Evolutionary conservation across 768 basidiomycete genomes (phyloP).

Genomic region (Suillus variegatus): DNA sequence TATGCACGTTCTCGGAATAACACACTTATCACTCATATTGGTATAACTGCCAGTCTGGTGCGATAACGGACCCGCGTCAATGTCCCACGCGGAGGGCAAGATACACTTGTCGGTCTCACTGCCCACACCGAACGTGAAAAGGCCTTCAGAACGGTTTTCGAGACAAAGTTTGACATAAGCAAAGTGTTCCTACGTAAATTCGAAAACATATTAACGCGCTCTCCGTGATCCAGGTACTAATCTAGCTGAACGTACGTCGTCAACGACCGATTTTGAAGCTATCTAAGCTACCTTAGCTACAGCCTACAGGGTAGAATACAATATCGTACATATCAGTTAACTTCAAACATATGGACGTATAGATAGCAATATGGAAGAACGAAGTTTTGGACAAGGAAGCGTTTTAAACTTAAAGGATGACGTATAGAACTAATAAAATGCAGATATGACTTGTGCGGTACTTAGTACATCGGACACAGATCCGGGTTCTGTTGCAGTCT

Average conservation of each 20-base stretch:
- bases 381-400: neutral
- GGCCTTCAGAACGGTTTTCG: neutral
- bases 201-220: slow-evolving; percentile 9
- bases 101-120: too few species aligned
- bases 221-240: neutral
- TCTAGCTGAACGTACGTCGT: neutral
- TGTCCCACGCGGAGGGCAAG: too few species aligned
- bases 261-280: neutral
- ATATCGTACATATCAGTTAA: slow-evolving; percentile 1
- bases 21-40: neutral
- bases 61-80: neutral
- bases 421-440: neutral
- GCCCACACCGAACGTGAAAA: neutral
- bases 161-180: neutral
- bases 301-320: neutral
- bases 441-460: neutral
- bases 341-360: slow-evolving; percentile 3
- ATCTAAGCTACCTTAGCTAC: neutral
- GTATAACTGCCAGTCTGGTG: neutral
- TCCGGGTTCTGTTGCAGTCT: neutral
- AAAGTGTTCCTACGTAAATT: neutral
- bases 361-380: slow-evolving; percentile 1
- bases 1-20: neutral
- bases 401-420: neutral
- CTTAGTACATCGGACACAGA: too few species aligned